Percentiles rank a stretch among this genome's conserved stretches.
Evolutionary conservation across 1,284 basidiomycete species (phyloP).

Genomic region (Naganishia sp.): DNA sequence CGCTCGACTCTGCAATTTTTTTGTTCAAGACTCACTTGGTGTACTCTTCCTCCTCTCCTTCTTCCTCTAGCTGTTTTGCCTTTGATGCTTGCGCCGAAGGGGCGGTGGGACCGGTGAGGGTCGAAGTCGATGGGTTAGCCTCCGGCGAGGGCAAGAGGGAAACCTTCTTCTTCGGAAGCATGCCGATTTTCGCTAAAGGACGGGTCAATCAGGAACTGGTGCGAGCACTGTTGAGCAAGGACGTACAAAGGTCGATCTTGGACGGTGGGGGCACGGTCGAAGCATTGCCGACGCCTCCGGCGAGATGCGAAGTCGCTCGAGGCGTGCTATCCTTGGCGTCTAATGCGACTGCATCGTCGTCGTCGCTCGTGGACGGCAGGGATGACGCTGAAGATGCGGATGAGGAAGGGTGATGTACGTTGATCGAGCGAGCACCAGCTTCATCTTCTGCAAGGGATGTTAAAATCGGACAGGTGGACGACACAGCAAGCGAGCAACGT

Average conservation of each 20-base stretch:
- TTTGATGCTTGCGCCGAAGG: slow-evolving; percentile 35
- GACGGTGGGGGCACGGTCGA: slow-evolving; percentile 31
- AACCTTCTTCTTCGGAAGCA: slow-evolving; percentile 53
- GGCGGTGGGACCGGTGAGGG: slow-evolving; percentile 41
- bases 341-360: slow-evolving; percentile 7
- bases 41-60: slow-evolving; percentile 53
- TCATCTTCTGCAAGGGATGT: slow-evolving; percentile 5
- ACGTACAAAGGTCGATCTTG: slow-evolving; percentile 53
- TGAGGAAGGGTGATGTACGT: slow-evolving; percentile 30
- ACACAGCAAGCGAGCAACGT: slow-evolving; percentile 28
- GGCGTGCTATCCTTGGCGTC: slow-evolving; percentile 16
- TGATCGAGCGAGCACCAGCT: slow-evolving; percentile 11
- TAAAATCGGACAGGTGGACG: neutral
- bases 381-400: slow-evolving; percentile 30
- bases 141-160: slow-evolving; percentile 46
- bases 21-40: slow-evolving; percentile 44
- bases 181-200: slow-evolving; percentile 50
- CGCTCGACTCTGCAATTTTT: no score
- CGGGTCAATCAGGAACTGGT: neutral
- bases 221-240: neutral
- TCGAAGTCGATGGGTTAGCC: slow-evolving; percentile 42
- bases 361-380: slow-evolving; percentile 25
- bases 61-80: slow-evolving; percentile 46
- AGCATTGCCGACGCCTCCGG: neutral
- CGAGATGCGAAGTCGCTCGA: slow-evolving; percentile 13